Evolutionary conservation across 75 land plant species (phyloP).

Genomic region (Selaginella moellendorffii): DNA sequence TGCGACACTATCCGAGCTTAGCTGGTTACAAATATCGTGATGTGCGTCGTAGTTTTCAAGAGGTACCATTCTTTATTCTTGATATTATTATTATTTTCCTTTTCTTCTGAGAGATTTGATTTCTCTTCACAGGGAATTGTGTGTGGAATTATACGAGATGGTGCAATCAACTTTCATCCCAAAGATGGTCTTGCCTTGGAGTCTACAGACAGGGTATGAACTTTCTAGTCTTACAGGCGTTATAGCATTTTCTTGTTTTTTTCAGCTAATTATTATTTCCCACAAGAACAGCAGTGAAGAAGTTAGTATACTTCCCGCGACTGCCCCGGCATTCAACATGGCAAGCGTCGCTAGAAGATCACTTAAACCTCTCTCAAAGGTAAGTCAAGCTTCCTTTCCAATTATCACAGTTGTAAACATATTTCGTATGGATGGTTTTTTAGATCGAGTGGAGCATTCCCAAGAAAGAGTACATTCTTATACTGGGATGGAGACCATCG

Average conservation of each 20-base stretch:
- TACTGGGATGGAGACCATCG: constrained; percentile 85
- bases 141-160: constrained; percentile 56
- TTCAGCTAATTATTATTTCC: background rate
- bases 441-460: constrained; percentile 36
- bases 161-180: constrained; percentile 55
- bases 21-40: constrained; percentile 43
- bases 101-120: background rate
- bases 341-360: background rate
- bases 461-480: constrained; percentile 60
- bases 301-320: background rate
- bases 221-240: background rate
- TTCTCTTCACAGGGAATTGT: constrained; percentile 69
- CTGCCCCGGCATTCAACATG: background rate
- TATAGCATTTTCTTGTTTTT: no score
- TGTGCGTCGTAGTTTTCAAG: constrained; percentile 44
- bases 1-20: constrained; percentile 43
- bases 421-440: background rate
- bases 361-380: background rate
- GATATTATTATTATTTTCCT: background rate
- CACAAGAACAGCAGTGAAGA: background rate
- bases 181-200: constrained; percentile 41
- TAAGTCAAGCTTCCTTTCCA: no score
- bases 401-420: no score
- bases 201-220: constrained; percentile 53
- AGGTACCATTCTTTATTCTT: constrained; percentile 28